Base-by-base conservation (phyloP, 2,329 filamentous ascomycete genomes). In the Cladophialophora yegresii region DNA sequence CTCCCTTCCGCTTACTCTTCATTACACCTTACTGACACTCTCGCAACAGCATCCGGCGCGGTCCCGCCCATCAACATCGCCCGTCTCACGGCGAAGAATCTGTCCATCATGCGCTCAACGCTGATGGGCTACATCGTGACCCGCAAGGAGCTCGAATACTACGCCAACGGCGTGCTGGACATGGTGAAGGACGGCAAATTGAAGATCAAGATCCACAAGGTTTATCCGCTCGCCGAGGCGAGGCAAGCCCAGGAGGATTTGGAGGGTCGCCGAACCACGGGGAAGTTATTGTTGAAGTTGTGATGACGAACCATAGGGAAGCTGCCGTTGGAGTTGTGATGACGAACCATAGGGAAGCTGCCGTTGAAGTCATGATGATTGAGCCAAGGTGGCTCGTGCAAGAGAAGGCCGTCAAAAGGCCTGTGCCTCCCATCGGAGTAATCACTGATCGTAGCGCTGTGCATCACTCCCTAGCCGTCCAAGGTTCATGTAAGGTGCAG, bases 291-390 rank as follows among this genome's bases (percentile, higher is more conserved):
- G 62, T 76, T 96, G 72, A 88, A 87, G 78, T 83, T 86, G 54
- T 88, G 72, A 57, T 12, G 47, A n/a, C 91, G 89, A 81, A 95
- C 91, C 1, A 91, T 86, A 10, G 93, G 93, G 20, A 96, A 96
- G 81, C 77, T 96, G 67, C 75, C 96, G 62, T 76, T 96, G 72
- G 88, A 87, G 78, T 83, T 86, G 54, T 88, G 72, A 57, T 12
- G 47, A 71, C 91, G 89, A 81, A 95, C 91, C 1, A 91, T 86
- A 10, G 93, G 93, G 20, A 96, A 96, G 81, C 77, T 96, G 67
- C 75, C 96, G 62, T 76, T 96, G 72, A 88, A 87, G 78, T 83
- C 86, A 54, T 88, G 72, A 57, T 12, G 47, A n/a, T 43, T 3
- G 8, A 12, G 7, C 9, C 8, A 26, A 13, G 20, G 8, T 16